Conservation (phyloP, 1,284 basidiomycete species). For the Cutaneotrichosporon spelunceum region DNA sequence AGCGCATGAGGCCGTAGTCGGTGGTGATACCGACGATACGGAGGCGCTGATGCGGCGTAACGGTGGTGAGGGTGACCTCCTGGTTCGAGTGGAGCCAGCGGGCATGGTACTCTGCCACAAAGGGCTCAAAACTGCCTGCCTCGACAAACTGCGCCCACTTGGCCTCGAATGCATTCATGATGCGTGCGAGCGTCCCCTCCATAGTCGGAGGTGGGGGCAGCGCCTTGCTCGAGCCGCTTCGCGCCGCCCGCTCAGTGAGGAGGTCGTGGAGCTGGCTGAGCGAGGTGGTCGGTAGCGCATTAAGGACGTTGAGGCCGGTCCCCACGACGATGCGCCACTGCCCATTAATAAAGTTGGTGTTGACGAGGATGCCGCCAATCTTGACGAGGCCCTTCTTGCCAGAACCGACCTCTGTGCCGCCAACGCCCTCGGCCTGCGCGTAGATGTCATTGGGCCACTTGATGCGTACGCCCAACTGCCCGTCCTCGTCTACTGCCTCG, state of each 20-base stretch:
- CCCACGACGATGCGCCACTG: slow-evolving; percentile 77
- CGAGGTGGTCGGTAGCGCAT: slow-evolving; percentile 77
- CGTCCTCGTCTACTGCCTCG: slow-evolving; percentile 62
- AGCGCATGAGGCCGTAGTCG: slow-evolving; percentile 82
- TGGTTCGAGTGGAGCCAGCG: slow-evolving; percentile 92
- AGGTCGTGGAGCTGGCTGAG: slow-evolving; percentile 63
- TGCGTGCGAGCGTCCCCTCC: slow-evolving; percentile 71
- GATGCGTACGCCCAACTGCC: slow-evolving; percentile 63
- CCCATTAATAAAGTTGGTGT: slow-evolving; percentile 72
- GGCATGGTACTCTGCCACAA: slow-evolving; percentile 71
- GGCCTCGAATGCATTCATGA: slow-evolving; percentile 72
- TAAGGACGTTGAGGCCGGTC: slow-evolving; percentile 82
- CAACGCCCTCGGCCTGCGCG: slow-evolving; percentile 56
- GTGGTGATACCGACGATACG: slow-evolving; percentile 82
- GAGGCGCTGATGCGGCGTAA: slow-evolving; percentile 64
- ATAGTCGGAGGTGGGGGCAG: slow-evolving; percentile 58
- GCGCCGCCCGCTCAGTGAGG: slow-evolving; percentile 27
- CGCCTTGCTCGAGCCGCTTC: slow-evolving; percentile 25
- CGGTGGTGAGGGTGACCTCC: slow-evolving; percentile 74
- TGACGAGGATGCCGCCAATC: slow-evolving; percentile 87
- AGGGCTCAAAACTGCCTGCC: slow-evolving; percentile 67
- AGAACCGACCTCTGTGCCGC: slow-evolving; percentile 36
- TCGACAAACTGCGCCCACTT: slow-evolving; percentile 73
- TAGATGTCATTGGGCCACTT: slow-evolving; percentile 99
- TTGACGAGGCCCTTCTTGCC: slow-evolving; percentile 60